A percentile compares a stretch with the other conserved stretches of the same genome.
Conservation (phyloP, 768 basidiomycete species). For the Pulveroboletus sp. region DNA sequence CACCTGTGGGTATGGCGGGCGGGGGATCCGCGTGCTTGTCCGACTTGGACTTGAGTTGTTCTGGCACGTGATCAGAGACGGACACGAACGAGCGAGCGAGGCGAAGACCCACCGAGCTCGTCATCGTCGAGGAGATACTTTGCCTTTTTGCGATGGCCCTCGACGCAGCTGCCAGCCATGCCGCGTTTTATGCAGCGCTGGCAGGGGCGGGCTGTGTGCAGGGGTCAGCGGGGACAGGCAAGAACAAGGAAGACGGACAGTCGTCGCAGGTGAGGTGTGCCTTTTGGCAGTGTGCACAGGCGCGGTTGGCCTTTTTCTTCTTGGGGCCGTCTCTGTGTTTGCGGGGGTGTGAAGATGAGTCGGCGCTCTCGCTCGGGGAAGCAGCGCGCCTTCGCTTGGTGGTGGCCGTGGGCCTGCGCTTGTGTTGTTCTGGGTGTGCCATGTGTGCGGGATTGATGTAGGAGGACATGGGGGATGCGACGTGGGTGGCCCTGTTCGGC, state of each 20-base stretch:
- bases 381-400: constrained; percentile 63
- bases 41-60: constrained; percentile 34
- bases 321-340: constrained; percentile 75
- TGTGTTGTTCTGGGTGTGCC: constrained; percentile 30
- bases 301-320: constrained; percentile 94
- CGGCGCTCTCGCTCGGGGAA: constrained; percentile 55
- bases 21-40: constrained; percentile 32
- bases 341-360: constrained; percentile 42
- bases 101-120: constrained; percentile 67
- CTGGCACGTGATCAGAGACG: constrained; percentile 33
- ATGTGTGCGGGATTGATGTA: constrained; percentile 45
- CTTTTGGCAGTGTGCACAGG: constrained; percentile 95
- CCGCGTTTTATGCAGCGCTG: constrained; percentile 94
- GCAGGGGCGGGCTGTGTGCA: constrained; percentile 81
- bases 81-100: constrained; percentile 1
- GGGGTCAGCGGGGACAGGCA: constrained; percentile 9
- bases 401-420: constrained; percentile 39
- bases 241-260: constrained; percentile 51
- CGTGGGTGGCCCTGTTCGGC: constrained; percentile 6
- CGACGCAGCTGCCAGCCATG: constrained; percentile 82
- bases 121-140: constrained; percentile 95
- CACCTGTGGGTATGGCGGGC: constrained; percentile 32
- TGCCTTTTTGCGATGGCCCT: constrained; percentile 96
- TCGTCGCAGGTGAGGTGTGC: constrained; percentile 99
- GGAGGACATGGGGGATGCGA: constrained; percentile 18